These are phyloP conservation scores for Aureobasidium pullulans DNA, from an alignment of 2,329 filamentous ascomycete species.

Conservation along the genomic window DNA sequence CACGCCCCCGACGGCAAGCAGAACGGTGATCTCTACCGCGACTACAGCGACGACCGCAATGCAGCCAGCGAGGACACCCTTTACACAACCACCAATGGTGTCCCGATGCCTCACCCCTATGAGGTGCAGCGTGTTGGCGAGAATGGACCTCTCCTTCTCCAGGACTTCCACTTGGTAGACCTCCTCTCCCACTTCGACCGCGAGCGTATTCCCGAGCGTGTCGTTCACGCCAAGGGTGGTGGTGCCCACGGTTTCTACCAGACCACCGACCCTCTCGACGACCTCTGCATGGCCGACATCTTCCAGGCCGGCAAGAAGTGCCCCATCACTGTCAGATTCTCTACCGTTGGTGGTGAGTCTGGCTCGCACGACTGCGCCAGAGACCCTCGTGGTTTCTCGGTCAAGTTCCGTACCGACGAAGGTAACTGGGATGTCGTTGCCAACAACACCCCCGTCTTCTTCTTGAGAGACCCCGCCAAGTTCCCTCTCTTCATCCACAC, in stretches of 20 bases:
- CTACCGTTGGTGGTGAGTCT: constrained; percentile 66
- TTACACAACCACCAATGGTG: constrained; percentile 51
- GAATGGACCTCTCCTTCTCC: constrained; percentile 51
- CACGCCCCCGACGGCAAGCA: constrained; percentile 24
- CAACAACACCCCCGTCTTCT: constrained; percentile 71
- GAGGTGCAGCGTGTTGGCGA: constrained; percentile 50
- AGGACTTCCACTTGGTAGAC: constrained; percentile 45
- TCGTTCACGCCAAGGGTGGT: constrained; percentile 44
- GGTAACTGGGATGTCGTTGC: constrained; percentile 68
- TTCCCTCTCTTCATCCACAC: constrained; percentile 69
- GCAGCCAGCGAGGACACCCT: constrained; percentile 37
- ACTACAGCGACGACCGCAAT: constrained; percentile 40
- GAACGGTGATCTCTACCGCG: constrained; percentile 32
- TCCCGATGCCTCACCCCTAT: constrained; percentile 41
- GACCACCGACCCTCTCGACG: constrained; percentile 40
- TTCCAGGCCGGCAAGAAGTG: constrained; percentile 61
- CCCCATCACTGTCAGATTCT: constrained; percentile 61
- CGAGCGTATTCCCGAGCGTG: constrained; percentile 44
- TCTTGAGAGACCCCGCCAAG: constrained; percentile 65
- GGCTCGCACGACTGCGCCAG: constrained; percentile 65
- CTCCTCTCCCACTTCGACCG: constrained; percentile 45
- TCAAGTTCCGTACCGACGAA: constrained; percentile 67
- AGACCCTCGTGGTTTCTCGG: constrained; percentile 64
- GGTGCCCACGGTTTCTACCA: constrained; percentile 43
- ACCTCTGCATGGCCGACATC: constrained; percentile 39